These are phyloP conservation scores for Poa annua DNA, from an alignment of 176 grass and related monocot genomes.

Conservation along the genomic window DNA sequence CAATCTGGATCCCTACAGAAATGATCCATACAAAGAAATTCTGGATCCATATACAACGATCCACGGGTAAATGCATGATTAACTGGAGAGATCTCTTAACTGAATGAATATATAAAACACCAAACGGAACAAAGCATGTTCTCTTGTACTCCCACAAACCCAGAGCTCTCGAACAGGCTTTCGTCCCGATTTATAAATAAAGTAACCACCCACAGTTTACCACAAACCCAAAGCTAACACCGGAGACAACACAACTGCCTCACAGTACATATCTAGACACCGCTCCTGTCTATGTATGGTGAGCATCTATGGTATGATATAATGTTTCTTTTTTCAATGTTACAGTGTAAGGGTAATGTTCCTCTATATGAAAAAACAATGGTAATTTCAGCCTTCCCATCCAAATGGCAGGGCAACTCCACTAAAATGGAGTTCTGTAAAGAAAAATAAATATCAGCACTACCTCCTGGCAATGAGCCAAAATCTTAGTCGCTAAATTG, in stretches of 20 bases:
- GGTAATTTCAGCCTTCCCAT: slow-evolving; percentile 24
- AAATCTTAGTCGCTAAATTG: not conserved
- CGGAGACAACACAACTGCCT: not conserved
- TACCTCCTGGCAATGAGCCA: not conserved
- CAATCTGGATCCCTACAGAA: too few species aligned
- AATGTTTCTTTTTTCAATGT: not conserved
- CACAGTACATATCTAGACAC: slow-evolving; percentile 2
- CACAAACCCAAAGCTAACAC: not conserved
- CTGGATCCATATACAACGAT: too few species aligned
- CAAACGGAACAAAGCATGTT: not conserved
- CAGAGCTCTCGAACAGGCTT: not conserved
- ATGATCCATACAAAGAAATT: too few species aligned
- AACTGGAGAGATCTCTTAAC: too few species aligned
- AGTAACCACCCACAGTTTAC: too few species aligned
- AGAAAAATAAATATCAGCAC: slow-evolving; percentile 7
- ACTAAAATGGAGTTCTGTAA: slow-evolving; percentile 7
- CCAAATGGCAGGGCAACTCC: not conserved
- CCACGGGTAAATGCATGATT: not conserved
- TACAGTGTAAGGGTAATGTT: not conserved
- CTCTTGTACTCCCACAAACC: not conserved
- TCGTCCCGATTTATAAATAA: too few species aligned
- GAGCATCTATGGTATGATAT: not conserved
- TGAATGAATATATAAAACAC: not conserved
- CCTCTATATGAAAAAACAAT: not conserved
- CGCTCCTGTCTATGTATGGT: not conserved